phyloP scores from a whole-genome alignment of 352 stramenopile species.

The Peronospora destructor region DNA sequence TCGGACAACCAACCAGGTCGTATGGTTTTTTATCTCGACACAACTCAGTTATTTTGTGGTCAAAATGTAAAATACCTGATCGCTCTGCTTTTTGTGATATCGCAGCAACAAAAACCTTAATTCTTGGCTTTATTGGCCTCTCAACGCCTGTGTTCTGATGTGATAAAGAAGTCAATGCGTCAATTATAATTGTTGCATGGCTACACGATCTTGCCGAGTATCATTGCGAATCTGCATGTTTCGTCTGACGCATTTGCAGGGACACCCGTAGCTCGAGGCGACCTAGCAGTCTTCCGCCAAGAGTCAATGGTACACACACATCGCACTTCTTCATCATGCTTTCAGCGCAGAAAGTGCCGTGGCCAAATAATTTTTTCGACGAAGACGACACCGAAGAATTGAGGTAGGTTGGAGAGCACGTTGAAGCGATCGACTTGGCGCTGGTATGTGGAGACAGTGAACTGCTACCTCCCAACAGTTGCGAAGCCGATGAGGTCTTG shows the following conservation, averaged over 20 bases:
- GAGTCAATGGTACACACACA: constrained; percentile 48
- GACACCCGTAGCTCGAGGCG: constrained; percentile 52
- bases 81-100: too few species aligned
- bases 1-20: too few species aligned
- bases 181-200: too few species aligned
- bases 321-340: constrained; percentile 41
- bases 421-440: constrained; percentile 20
- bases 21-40: too few species aligned
- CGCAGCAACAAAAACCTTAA: too few species aligned
- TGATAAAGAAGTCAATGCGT: too few species aligned
- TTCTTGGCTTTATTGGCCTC: too few species aligned
- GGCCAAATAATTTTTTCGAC: constrained; percentile 46
- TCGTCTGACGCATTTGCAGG: constrained; percentile 39
- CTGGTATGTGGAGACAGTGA: constrained; percentile 28
- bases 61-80: too few species aligned
- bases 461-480: constrained; percentile 17
- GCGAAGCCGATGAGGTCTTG: constrained; percentile 28
- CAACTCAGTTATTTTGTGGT: too few species aligned
- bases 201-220: too few species aligned
- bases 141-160: too few species aligned
- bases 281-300: constrained; percentile 55
- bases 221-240: not conserved
- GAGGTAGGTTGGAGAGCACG: constrained; percentile 29
- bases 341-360: constrained; percentile 64
- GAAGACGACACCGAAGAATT: constrained; percentile 21